Evolutionary conservation across 176 grass and related monocot species (phyloP).

Genomic region (Bothriochloa decipiens): DNA sequence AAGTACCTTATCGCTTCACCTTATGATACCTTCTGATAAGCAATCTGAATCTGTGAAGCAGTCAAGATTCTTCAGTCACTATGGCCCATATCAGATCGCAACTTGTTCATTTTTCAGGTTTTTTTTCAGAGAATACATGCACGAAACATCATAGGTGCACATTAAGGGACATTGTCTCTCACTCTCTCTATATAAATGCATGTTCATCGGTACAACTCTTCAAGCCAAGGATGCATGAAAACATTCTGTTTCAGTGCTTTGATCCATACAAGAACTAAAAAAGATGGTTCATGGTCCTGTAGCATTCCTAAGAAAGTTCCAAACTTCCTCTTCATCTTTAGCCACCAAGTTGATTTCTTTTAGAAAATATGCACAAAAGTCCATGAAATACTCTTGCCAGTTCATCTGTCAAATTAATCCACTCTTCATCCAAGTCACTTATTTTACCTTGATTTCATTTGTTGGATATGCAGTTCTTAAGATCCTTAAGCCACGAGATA

Average conservation of each 20-base stretch:
- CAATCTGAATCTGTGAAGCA: slow-evolving; percentile 29
- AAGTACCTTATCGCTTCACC: slow-evolving; percentile 9
- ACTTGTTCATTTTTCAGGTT: not conserved
- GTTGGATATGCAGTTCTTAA: slow-evolving; percentile 62
- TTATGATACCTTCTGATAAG: slow-evolving; percentile 17
- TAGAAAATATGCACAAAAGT: slow-evolving; percentile 33
- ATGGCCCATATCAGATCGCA: slow-evolving; percentile 12
- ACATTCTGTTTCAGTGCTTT: not conserved
- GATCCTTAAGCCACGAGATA: slow-evolving; percentile 46
- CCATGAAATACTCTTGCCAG: slow-evolving; percentile 39
- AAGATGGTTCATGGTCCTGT: slow-evolving; percentile 32
- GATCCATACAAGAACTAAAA: slow-evolving; percentile 25
- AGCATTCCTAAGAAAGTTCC: slow-evolving; percentile 29
- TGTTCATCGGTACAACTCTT: not conserved
- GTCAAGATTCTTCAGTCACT: slow-evolving; percentile 13
- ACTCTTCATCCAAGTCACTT: slow-evolving; percentile 46
- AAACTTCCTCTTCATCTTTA: slow-evolving; percentile 33
- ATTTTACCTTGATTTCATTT: slow-evolving; percentile 62
- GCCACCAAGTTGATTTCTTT: slow-evolving; percentile 41
- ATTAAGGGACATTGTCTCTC: not conserved
- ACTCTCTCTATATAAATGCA: slow-evolving; percentile 29
- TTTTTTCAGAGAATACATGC: not conserved
- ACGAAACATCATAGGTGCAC: not conserved
- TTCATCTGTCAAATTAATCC: slow-evolving; percentile 55
- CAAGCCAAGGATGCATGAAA: slow-evolving; percentile 12